phyloP scores from a whole-genome alignment of 2,329 filamentous ascomycete species.

The Didymella sp. region DNA sequence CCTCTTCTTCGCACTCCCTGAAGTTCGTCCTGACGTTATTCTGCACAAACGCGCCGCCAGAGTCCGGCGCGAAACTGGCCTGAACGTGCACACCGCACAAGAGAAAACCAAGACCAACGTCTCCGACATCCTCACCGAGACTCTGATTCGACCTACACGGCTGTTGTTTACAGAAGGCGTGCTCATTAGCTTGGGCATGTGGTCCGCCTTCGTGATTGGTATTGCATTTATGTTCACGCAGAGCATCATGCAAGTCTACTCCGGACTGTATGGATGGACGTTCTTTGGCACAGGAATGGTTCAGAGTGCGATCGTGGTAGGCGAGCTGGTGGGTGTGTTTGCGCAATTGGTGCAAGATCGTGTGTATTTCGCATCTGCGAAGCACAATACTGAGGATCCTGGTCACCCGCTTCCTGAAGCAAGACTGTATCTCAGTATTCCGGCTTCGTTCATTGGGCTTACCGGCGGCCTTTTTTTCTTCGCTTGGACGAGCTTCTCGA shows the following conservation, averaged over 20 bases:
- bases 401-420: conserved; percentile 55
- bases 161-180: conserved; percentile 60
- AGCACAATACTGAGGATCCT: conserved; percentile 48
- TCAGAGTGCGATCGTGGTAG: conserved; percentile 55
- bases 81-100: conserved; percentile 40
- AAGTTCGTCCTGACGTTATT: conserved; percentile 58
- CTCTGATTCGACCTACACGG: conserved; percentile 47
- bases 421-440: conserved; percentile 54
- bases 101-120: conserved; percentile 47
- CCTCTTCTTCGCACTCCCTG: conserved; percentile 53
- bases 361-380: conserved; percentile 53
- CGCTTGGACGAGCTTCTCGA: conserved; percentile 56
- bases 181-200: conserved; percentile 56
- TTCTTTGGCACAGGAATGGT: conserved; percentile 55
- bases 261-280: conserved; percentile 50
- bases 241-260: conserved; percentile 55
- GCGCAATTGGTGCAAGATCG: conserved; percentile 47
- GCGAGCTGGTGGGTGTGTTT: conserved; percentile 54
- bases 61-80: conserved; percentile 40
- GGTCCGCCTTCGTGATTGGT: conserved; percentile 58
- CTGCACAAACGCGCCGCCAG: conserved; percentile 48
- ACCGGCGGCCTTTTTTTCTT: conserved; percentile 60
- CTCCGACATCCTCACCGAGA: conserved; percentile 43
- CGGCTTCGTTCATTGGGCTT: conserved; percentile 56
- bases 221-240: conserved; percentile 60